Evolutionary conservation across 2,329 filamentous ascomycete species (phyloP).

Genomic region (Metarhizium anisopliae): DNA sequence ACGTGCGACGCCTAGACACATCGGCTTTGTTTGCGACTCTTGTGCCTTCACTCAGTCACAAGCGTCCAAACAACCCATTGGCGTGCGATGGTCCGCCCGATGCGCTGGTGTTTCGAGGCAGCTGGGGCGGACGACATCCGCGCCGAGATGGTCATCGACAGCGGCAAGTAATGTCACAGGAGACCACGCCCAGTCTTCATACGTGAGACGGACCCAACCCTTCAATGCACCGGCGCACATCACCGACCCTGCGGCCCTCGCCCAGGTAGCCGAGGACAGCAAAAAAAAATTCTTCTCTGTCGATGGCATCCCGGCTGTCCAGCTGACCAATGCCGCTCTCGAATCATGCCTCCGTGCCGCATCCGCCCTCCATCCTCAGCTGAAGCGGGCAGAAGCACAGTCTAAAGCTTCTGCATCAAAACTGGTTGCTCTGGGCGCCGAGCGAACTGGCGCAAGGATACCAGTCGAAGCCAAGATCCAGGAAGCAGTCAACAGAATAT

Average conservation of each 20-base stretch:
- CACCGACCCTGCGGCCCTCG: conserved; percentile 30
- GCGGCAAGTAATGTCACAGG: conserved; percentile 9
- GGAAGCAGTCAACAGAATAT: conserved; percentile 42
- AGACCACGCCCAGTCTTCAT: neutral
- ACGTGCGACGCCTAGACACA: conserved; percentile 18
- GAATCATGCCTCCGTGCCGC: conserved; percentile 36
- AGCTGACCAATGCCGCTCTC: conserved; percentile 34
- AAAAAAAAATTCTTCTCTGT: conserved; percentile 34
- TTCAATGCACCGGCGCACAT: conserved; percentile 11
- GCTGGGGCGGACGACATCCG: conserved; percentile 1
- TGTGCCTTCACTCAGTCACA: conserved; percentile 28
- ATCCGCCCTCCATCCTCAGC: conserved; percentile 31
- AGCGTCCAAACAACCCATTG: conserved; percentile 14
- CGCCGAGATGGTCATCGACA: conserved; percentile 18
- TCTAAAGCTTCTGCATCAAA: conserved; percentile 41
- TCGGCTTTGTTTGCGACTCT: conserved; percentile 33
- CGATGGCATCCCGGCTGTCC: conserved; percentile 34
- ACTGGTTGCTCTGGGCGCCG: conserved; percentile 37
- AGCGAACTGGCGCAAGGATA: conserved; percentile 22
- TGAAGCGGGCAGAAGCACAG: conserved; percentile 28
- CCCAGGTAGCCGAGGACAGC: conserved; percentile 32
- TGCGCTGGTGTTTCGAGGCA: conserved; percentile 6
- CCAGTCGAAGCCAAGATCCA: conserved; percentile 26
- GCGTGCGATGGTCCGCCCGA: conserved; percentile 14
- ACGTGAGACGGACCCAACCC: neutral